A percentile compares a stretch with the other conserved stretches of the same genome.
These are phyloP conservation scores for Zygotorulaspora chibaensis DNA, from an alignment of 805 yeast genomes.

Conservation along the genomic window DNA sequence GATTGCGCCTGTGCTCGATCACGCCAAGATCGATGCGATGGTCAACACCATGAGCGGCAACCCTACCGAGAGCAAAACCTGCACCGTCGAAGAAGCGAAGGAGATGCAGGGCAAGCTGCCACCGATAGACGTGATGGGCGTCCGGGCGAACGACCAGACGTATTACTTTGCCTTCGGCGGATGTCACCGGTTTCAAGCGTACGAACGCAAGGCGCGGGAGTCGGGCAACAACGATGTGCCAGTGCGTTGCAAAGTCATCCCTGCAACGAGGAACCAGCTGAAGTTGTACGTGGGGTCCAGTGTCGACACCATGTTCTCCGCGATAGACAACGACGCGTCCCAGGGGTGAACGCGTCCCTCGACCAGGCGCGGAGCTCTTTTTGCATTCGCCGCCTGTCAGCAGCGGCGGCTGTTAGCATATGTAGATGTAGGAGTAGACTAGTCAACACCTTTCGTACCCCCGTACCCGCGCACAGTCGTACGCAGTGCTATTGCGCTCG, in stretches of 20 bases:
- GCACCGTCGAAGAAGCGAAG: constrained; percentile 39
- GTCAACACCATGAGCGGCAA: constrained; percentile 59
- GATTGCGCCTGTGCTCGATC: constrained; percentile 78
- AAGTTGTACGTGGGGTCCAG: constrained; percentile 62
- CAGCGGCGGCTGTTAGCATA: neutral
- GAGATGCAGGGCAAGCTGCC: constrained; percentile 59
- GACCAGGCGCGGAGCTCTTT: too few relatives aligned
- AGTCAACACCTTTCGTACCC: too few relatives aligned
- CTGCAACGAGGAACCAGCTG: constrained; percentile 68
- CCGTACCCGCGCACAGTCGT: too few relatives aligned
- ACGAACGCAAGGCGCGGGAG: constrained; percentile 50
- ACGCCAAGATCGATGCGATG: constrained; percentile 74
- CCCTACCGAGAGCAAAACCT: constrained; percentile 63
- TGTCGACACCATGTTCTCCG: constrained; percentile 22
- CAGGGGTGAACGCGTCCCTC: neutral
- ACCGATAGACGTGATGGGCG: constrained; percentile 72
- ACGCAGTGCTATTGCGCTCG: too few relatives aligned
- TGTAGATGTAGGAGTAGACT: too few relatives aligned
- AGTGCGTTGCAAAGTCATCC: constrained; percentile 70
- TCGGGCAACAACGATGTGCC: constrained; percentile 30
- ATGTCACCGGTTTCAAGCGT: constrained; percentile 85
- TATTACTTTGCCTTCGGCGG: constrained; percentile 86
- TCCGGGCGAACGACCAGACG: constrained; percentile 55
- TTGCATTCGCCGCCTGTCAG: too few relatives aligned
- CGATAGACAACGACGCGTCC: neutral